Conservation (phyloP, 2,329 filamentous ascomycete species). For the Macrophomina tecta region DNA sequence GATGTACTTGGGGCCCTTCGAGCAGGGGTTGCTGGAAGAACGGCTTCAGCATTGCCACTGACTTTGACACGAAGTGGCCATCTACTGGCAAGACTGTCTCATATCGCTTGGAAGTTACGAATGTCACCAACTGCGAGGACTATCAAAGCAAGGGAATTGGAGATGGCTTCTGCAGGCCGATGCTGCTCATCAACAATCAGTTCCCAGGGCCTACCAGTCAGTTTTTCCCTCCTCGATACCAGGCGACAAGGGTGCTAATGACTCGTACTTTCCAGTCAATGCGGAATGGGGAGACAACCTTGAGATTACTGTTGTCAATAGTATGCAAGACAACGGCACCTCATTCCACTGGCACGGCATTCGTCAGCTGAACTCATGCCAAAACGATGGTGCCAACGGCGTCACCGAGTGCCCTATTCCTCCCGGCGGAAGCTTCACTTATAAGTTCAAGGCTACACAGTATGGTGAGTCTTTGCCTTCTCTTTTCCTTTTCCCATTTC, state of each 20-base stretch:
- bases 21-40: conserved; percentile 51
- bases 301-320: conserved; percentile 56
- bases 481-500: too few species aligned
- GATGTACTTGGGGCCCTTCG: conserved; percentile 48
- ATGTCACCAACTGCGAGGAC: conserved; percentile 47
- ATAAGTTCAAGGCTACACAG: conserved; percentile 59
- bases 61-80: conserved; percentile 53
- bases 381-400: conserved; percentile 63
- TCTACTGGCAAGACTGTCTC: conserved; percentile 41
- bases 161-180: conserved; percentile 38
- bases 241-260: not conserved
- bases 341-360: conserved; percentile 69
- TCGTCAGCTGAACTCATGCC: conserved; percentile 60
- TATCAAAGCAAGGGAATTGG: conserved; percentile 25
- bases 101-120: conserved; percentile 38
- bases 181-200: conserved; percentile 57
- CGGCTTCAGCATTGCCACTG: conserved; percentile 52
- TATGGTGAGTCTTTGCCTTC: conserved; percentile 37
- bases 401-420: conserved; percentile 49
- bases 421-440: conserved; percentile 49
- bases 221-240: too few species aligned
- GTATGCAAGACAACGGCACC: conserved; percentile 62
- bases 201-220: conserved; percentile 69
- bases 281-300: conserved; percentile 55
- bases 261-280: conserved; percentile 30